These are phyloP conservation scores for Malassezia cuniculi DNA, from an alignment of 1,284 basidiomycete genomes.

Conservation along the genomic window DNA sequence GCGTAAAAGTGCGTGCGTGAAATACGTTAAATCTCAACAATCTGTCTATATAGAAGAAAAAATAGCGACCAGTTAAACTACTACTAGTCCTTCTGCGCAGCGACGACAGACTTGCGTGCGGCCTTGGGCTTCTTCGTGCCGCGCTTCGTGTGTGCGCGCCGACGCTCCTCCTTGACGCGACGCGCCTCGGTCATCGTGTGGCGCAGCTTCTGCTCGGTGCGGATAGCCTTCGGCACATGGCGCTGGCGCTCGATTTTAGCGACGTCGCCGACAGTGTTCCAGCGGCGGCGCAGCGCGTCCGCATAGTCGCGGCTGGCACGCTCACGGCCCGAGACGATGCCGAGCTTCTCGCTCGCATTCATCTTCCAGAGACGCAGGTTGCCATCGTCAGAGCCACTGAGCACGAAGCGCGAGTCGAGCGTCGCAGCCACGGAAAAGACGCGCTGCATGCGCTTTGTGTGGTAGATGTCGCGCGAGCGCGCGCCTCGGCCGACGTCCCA, in stretches of 20 bases:
- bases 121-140: constrained; percentile 80
- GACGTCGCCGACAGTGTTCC: constrained; percentile 62
- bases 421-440: constrained; percentile 55
- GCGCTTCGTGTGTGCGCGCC: constrained; percentile 56
- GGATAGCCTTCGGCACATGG: constrained; percentile 77
- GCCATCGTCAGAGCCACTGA: constrained; percentile 90
- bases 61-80: constrained; percentile 1
- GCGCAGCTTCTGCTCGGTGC: constrained; percentile 76
- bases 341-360: constrained; percentile 79
- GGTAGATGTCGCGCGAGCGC: constrained; percentile 71
- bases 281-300: constrained; percentile 71
- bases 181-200: constrained; percentile 80
- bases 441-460: constrained; percentile 98
- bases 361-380: constrained; percentile 96
- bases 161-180: constrained; percentile 82
- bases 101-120: constrained; percentile 57
- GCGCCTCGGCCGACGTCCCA: constrained; percentile 81
- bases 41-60: too few relatives aligned
- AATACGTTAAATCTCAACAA: too few relatives aligned
- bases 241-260: constrained; percentile 67
- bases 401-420: constrained; percentile 78
- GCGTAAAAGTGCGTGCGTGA: too few relatives aligned
- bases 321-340: constrained; percentile 79
- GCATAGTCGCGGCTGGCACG: constrained; percentile 84
- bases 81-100: constrained; percentile 21